Conservation (phyloP, 768 basidiomycete genomes). For the Tulasnella sp. region DNA sequence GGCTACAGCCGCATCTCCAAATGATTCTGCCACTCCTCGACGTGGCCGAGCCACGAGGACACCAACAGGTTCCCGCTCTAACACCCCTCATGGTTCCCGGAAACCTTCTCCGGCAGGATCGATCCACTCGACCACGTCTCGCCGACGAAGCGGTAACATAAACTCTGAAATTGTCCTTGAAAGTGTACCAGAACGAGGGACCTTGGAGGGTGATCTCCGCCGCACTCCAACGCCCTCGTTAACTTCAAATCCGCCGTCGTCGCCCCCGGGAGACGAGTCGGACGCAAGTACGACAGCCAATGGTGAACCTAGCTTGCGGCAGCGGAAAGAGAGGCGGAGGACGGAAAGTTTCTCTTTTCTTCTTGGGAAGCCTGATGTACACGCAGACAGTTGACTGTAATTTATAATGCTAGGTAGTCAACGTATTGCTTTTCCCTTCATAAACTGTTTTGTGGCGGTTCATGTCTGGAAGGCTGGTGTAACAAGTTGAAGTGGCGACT, state of each 20-base stretch:
- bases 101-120: slow-evolving; percentile 13
- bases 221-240: neutral
- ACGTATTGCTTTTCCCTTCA: neutral
- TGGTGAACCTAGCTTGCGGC: neutral
- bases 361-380: slow-evolving; percentile 7
- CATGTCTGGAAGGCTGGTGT: neutral
- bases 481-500: neutral
- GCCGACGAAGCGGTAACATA: neutral
- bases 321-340: neutral
- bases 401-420: neutral
- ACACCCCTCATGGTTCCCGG: slow-evolving; percentile 2
- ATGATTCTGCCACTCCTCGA: neutral
- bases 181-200: slow-evolving; percentile 12
- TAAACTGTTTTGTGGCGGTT: neutral
- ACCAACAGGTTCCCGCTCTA: neutral
- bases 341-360: slow-evolving; percentile 14
- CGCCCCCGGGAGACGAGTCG: slow-evolving; percentile 4
- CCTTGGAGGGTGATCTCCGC: neutral
- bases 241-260: neutral
- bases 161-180: neutral
- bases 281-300: neutral
- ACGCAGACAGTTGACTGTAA: neutral
- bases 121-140: neutral
- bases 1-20: neutral
- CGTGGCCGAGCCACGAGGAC: slow-evolving; percentile 6